A percentile compares a stretch with the other conserved stretches of the same genome.
Conservation (phyloP, 192 early-diverging fungal genomes). For the Pilaira anomala region DNA sequence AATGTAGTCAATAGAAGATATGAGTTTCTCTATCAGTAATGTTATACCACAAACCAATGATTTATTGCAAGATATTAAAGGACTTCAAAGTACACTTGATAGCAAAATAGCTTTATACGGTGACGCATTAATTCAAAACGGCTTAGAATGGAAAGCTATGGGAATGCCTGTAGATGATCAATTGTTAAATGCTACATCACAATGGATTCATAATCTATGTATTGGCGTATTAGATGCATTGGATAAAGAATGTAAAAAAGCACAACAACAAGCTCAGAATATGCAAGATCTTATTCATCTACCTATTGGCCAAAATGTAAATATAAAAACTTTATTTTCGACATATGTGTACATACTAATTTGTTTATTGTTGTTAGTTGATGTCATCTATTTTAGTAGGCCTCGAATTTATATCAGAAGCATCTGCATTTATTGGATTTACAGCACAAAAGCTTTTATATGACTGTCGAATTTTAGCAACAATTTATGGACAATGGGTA, state of each 20-base stretch:
- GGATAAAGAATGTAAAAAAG: slow-evolving; percentile 22
- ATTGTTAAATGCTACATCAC: slow-evolving; percentile 21
- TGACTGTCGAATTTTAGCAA: slow-evolving; percentile 7
- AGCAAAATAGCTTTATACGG: slow-evolving; percentile 24
- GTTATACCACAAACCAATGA: slow-evolving; percentile 25
- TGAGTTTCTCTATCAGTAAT: slow-evolving; percentile 23
- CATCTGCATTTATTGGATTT: slow-evolving; percentile 13
- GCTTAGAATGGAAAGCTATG: slow-evolving; percentile 39
- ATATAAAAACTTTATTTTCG: not conserved
- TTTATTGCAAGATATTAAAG: slow-evolving; percentile 25
- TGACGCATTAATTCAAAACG: slow-evolving; percentile 28
- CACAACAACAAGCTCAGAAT: slow-evolving; percentile 9
- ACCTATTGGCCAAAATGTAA: slow-evolving; percentile 27
- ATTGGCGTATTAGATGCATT: slow-evolving; percentile 20
- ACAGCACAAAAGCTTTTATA: slow-evolving; percentile 14
- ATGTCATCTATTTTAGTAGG: slow-evolving; percentile 21
- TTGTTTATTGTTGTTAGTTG: not conserved
- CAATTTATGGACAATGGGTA: slow-evolving; percentile 24
- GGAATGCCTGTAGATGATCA: slow-evolving; percentile 33
- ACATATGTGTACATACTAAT: not conserved
- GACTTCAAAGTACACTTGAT: slow-evolving; percentile 25
- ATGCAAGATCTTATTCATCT: slow-evolving; percentile 10
- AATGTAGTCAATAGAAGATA: slow-evolving; percentile 32
- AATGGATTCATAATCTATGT: slow-evolving; percentile 28
- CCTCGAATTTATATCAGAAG: slow-evolving; percentile 22